Conservation (phyloP, 495 filamentous ascomycete genomes). For the Hyphodiscus hymeniophilus region DNA sequence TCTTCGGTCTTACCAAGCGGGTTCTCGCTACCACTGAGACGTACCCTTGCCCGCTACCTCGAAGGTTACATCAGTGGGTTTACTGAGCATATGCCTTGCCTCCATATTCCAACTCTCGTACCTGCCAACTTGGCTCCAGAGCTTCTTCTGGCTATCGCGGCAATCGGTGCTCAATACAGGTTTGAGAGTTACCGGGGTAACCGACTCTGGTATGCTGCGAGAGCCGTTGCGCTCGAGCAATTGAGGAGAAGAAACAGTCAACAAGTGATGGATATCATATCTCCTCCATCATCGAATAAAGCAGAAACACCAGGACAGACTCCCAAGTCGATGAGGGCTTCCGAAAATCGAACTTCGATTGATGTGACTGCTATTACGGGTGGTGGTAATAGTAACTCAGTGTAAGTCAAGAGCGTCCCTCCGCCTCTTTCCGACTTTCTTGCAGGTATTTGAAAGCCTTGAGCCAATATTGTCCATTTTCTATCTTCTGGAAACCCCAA, state of each 20-base stretch:
- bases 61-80: slow-evolving; percentile 61
- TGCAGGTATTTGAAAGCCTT: too few relatives aligned
- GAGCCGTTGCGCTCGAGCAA: slow-evolving; percentile 43
- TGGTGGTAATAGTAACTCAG: neutral
- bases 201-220: slow-evolving; percentile 61
- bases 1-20: slow-evolving; percentile 52
- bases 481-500: neutral
- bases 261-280: slow-evolving; percentile 25
- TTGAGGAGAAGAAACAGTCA: slow-evolving; percentile 44
- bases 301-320: neutral
- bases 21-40: slow-evolving; percentile 56
- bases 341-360: neutral
- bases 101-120: slow-evolving; percentile 56
- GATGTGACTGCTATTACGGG: neutral
- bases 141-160: slow-evolving; percentile 53
- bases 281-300: slow-evolving; percentile 1
- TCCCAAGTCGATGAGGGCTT: neutral
- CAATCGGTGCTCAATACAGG: slow-evolving; percentile 60
- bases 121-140: slow-evolving; percentile 47
- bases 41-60: slow-evolving; percentile 56
- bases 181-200: slow-evolving; percentile 61
- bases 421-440: too few relatives aligned
- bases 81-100: slow-evolving; percentile 59
- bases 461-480: neutral
- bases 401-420: neutral